A percentile compares a stretch with the other conserved stretches of the same genome.
These are phyloP conservation scores for Pseudocercospora macadamiae DNA, from an alignment of 2,329 filamentous ascomycete species.

Conservation along the genomic window DNA sequence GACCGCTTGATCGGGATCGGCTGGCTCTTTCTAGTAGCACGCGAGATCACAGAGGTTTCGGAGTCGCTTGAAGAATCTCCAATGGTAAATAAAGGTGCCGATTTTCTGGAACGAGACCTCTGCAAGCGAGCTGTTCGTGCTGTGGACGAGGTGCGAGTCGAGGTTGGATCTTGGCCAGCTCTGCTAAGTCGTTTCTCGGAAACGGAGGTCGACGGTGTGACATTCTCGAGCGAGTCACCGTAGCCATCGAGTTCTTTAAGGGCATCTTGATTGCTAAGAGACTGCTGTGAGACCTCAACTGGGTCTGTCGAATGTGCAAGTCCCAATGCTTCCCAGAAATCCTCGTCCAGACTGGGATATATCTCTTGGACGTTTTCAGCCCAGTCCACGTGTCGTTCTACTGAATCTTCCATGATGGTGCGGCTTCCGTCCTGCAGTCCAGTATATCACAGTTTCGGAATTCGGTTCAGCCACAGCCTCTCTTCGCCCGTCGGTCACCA, in stretches of 20 bases:
- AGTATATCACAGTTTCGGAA: neutral
- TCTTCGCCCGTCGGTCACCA: neutral
- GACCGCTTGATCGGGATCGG: neutral
- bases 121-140: neutral
- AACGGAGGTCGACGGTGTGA: neutral
- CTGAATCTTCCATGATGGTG: neutral
- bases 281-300: neutral
- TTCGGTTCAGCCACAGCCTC: neutral
- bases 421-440: neutral
- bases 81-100: neutral
- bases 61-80: neutral
- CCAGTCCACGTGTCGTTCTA: neutral
- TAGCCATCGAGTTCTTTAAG: neutral
- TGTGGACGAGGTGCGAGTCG: neutral
- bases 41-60: neutral
- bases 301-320: neutral
- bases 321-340: neutral
- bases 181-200: neutral
- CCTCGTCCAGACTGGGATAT: neutral
- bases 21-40: neutral
- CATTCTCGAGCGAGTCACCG: neutral
- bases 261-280: neutral
- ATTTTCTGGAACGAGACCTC: neutral
- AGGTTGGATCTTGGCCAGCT: neutral
- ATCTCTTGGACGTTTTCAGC: neutral